phyloP scores from a whole-genome alignment of 306 rosid species.

The Alnus glutinosa region DNA sequence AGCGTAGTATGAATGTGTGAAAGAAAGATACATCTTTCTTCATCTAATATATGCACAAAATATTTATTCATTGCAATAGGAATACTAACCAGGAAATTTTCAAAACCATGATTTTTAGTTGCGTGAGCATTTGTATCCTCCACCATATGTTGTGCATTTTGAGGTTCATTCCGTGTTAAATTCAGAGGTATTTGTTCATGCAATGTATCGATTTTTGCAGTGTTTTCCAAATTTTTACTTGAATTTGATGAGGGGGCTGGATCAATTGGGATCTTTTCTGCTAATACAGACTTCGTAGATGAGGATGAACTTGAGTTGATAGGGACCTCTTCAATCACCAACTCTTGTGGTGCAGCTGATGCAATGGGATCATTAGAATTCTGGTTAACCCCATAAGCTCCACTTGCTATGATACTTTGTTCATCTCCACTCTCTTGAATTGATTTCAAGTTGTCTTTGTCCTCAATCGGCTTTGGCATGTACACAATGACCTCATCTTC shows the following conservation, averaged over 20 bases:
- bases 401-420: constrained; percentile 6
- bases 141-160: constrained; percentile 14
- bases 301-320: constrained; percentile 36
- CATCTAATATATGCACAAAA: background rate
- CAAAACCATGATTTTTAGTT: constrained; percentile 20
- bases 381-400: background rate
- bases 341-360: constrained; percentile 31
- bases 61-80: background rate
- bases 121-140: constrained; percentile 23
- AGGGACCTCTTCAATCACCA: constrained; percentile 31
- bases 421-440: constrained; percentile 19
- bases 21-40: background rate
- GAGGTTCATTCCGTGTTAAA: background rate
- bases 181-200: constrained; percentile 19
- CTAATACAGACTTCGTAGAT: constrained; percentile 41
- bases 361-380: constrained; percentile 16
- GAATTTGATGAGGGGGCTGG: constrained; percentile 28
- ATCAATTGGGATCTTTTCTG: constrained; percentile 7
- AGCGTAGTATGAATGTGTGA: background rate
- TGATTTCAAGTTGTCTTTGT: constrained; percentile 10
- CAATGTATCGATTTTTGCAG: constrained; percentile 20
- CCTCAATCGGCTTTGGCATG: constrained; percentile 14
- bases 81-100: constrained; percentile 42
- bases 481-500: constrained; percentile 9
- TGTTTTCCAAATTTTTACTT: constrained; percentile 29